These are phyloP conservation scores for Datura wrightii DNA, from an alignment of 257 asterid species.

Conservation along the genomic window DNA sequence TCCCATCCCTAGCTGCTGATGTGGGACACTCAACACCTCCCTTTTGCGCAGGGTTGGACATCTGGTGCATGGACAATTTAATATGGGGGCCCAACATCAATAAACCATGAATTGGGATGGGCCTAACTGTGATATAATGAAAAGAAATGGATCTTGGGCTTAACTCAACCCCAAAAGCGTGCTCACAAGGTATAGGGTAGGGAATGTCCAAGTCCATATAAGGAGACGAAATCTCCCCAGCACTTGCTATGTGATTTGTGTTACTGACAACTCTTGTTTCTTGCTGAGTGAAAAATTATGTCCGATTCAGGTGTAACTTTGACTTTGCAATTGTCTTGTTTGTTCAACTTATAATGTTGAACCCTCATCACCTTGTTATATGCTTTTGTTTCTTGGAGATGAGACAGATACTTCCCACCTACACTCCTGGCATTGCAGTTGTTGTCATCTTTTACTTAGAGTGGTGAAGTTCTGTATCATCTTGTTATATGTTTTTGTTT, in stretches of 20 bases:
- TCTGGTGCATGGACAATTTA: too few species aligned
- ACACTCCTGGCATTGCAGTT: background rate
- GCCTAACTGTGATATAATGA: too few species aligned
- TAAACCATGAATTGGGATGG: too few species aligned
- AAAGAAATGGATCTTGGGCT: too few species aligned
- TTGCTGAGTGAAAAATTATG: background rate
- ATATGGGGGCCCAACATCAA: too few species aligned
- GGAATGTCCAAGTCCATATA: too few species aligned
- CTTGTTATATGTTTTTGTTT: conserved; percentile 12
- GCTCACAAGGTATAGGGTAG: too few species aligned
- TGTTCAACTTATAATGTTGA: background rate
- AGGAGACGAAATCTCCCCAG: too few species aligned
- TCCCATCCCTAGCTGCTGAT: too few species aligned
- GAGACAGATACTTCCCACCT: background rate
- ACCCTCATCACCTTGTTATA: conserved; percentile 9
- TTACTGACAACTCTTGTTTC: background rate
- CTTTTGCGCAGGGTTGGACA: too few species aligned
- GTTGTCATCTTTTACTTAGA: background rate
- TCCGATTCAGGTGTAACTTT: background rate
- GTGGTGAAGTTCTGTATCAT: conserved; percentile 1
- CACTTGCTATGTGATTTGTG: conserved; percentile 4
- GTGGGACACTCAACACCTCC: too few species aligned
- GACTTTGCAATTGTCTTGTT: conserved; percentile 8
- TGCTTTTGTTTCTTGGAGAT: conserved; percentile 10
- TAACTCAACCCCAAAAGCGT: too few species aligned